A percentile compares a stretch with the other conserved stretches of the same genome.
Conservation (phyloP, 148 eudicot species). For the Fallopia convolvulus region DNA sequence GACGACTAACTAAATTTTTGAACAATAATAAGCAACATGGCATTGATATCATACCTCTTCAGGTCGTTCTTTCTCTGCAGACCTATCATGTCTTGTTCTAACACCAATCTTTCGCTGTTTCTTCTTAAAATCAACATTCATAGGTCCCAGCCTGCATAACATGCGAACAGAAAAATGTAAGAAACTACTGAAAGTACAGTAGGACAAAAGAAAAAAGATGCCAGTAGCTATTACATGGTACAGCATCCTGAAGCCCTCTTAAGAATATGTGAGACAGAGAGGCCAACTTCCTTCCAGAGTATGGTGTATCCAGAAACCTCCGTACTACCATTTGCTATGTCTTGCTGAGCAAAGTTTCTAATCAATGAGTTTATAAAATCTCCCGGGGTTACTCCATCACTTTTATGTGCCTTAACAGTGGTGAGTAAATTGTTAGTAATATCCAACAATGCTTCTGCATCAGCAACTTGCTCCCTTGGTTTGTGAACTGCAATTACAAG, state of each 20-base stretch:
- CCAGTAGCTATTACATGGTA: slow-evolving; percentile 33
- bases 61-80: slow-evolving; percentile 60
- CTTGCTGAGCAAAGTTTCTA: slow-evolving; percentile 22
- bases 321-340: slow-evolving; percentile 2
- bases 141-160: slow-evolving; percentile 52
- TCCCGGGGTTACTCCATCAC: slow-evolving; percentile 39
- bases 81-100: slow-evolving; percentile 29
- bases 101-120: slow-evolving; percentile 22
- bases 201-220: not conserved
- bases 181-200: slow-evolving; percentile 8
- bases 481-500: slow-evolving; percentile 47
- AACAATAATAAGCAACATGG: not conserved
- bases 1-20: not conserved
- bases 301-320: slow-evolving; percentile 14
- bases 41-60: slow-evolving; percentile 55
- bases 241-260: slow-evolving; percentile 26
- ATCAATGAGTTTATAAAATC: slow-evolving; percentile 42
- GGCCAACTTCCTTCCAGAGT: slow-evolving; percentile 44
- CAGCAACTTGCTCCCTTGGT: slow-evolving; percentile 92
- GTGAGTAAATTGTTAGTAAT: slow-evolving; percentile 30
- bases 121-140: slow-evolving; percentile 33
- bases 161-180: slow-evolving; percentile 18
- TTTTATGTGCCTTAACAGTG: slow-evolving; percentile 26
- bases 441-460: slow-evolving; percentile 75
- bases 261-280: slow-evolving; percentile 38